Percentiles rank a stretch among this genome's conserved stretches.
Evolutionary conservation across 2,329 filamentous ascomycete species (phyloP).

Genomic region (Apiospora pterosperma): DNA sequence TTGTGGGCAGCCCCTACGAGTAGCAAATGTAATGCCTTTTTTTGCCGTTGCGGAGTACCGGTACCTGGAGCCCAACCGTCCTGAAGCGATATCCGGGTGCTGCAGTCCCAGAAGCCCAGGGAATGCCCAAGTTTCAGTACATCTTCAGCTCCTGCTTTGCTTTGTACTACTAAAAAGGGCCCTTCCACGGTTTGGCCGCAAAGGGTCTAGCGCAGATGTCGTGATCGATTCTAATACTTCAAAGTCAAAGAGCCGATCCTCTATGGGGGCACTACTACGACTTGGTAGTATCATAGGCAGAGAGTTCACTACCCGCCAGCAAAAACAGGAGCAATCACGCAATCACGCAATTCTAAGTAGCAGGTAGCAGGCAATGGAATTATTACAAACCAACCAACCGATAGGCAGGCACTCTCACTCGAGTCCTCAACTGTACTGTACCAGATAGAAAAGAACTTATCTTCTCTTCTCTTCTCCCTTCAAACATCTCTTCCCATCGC

Average conservation of each 20-base stretch:
- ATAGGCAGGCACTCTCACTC: background rate
- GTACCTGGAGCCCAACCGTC: background rate
- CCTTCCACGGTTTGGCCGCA: constrained; percentile 12
- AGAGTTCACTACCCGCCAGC: constrained; percentile 17
- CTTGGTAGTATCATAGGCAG: constrained; percentile 15
- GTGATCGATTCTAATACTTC: constrained; percentile 25
- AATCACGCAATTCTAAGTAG: constrained; percentile 5
- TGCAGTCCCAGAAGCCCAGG: background rate
- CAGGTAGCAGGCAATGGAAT: background rate
- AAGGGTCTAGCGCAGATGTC: constrained; percentile 32
- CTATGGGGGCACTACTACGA: constrained; percentile 16
- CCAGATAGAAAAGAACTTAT: background rate
- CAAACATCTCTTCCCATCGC: background rate
- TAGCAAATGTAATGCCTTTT: background rate
- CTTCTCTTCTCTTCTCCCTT: background rate
- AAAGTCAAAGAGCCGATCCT: background rate
- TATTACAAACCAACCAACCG: background rate
- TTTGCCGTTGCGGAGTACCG: background rate
- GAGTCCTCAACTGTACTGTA: background rate
- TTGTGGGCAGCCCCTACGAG: background rate
- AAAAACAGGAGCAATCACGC: background rate
- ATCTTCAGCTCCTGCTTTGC: constrained; percentile 3
- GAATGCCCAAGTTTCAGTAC: constrained; percentile 2
- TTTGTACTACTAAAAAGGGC: background rate
- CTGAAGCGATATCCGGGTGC: background rate